These are phyloP conservation scores for Pseudopyricularia javanii DNA, from an alignment of 2,329 filamentous ascomycete species.

Conservation along the genomic window DNA sequence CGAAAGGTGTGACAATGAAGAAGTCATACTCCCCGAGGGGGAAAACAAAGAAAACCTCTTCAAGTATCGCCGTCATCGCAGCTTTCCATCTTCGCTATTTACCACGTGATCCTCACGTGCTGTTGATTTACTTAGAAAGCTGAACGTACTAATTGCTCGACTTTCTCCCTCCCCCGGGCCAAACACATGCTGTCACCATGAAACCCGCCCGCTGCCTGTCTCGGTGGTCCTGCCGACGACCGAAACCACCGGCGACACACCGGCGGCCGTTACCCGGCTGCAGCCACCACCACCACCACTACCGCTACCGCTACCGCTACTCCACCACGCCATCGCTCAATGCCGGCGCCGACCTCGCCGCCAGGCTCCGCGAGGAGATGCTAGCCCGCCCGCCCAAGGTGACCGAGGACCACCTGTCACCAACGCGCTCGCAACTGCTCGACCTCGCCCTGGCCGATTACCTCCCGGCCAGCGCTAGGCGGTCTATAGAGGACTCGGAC, in stretches of 20 bases:
- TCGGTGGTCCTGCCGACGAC: not conserved
- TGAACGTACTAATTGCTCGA: too few species aligned
- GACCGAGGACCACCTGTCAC: conserved; percentile 34
- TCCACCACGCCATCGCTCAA: not conserved
- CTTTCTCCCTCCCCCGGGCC: not conserved
- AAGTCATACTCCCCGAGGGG: too few species aligned
- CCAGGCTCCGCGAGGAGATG: conserved; percentile 6
- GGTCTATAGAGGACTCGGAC: not conserved
- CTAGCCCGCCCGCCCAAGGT: conserved; percentile 14
- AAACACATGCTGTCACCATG: not conserved
- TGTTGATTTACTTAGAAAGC: too few species aligned
- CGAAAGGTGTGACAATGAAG: too few species aligned
- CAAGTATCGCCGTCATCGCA: not conserved
- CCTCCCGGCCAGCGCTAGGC: conserved; percentile 8
- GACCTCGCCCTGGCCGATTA: conserved; percentile 37
- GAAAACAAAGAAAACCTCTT: too few species aligned
- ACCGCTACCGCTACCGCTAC: not conserved
- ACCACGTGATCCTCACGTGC: not conserved
- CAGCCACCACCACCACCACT: not conserved
- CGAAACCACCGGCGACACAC: not conserved
- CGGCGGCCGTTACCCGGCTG: not conserved
- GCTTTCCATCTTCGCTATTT: not conserved
- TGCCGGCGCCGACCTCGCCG: not conserved
- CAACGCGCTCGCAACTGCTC: conserved; percentile 54
- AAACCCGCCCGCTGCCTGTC: not conserved